Evolutionary conservation across 2,329 filamentous ascomycete species (phyloP).

Genomic region (Penicillium sp.): DNA sequence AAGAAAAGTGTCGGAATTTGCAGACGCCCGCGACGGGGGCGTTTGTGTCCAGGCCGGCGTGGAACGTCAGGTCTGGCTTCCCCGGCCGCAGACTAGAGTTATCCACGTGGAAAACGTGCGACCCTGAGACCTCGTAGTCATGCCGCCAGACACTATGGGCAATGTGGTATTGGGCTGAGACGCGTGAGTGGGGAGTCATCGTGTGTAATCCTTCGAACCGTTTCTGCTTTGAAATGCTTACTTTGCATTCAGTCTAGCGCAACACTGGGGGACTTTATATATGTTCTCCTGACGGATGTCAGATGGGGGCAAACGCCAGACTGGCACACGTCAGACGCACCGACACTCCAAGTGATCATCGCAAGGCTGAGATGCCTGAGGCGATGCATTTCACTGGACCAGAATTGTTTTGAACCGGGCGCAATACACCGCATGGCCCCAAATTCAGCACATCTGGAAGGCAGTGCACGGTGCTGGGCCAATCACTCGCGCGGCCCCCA

Average conservation of each 20-base stretch:
- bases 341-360: neutral
- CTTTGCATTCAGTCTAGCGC: neutral
- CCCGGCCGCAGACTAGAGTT: conserved; percentile 29
- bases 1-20: conserved; percentile 35
- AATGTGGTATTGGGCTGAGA: conserved; percentile 21
- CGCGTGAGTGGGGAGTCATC: neutral
- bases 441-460: neutral
- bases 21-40: conserved; percentile 29
- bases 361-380: neutral
- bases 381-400: neutral
- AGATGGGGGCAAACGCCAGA: too few relatives aligned
- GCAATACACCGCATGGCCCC: neutral
- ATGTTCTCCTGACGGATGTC: neutral
- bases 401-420: neutral
- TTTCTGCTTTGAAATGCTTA: neutral
- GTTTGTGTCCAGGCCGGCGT: conserved; percentile 25
- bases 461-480: neutral
- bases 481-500: neutral
- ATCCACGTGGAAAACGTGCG: conserved; percentile 25
- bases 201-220: neutral
- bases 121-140: conserved; percentile 26
- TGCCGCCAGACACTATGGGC: conserved; percentile 22
- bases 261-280: neutral
- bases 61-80: conserved; percentile 36
- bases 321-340: too few relatives aligned